A percentile compares a stretch with the other conserved stretches of the same genome.
phyloP scores from a whole-genome alignment of 257 asterid species.

The Jacaranda copaia region DNA sequence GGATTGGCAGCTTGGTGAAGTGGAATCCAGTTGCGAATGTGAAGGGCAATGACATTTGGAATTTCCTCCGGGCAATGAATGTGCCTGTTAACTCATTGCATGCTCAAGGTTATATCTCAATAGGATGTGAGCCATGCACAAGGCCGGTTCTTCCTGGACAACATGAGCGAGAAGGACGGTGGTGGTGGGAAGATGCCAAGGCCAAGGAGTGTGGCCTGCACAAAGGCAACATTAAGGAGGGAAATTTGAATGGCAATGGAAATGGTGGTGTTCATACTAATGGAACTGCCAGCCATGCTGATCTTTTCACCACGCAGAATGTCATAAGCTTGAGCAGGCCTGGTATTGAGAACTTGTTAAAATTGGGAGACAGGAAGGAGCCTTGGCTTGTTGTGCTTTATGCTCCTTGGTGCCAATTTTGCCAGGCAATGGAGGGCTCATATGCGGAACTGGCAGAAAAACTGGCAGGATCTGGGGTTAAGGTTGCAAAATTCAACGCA shows the following conservation, averaged over 20 bases:
- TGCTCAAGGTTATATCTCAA: constrained; percentile 52
- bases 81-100: constrained; percentile 61
- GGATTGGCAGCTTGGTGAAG: constrained; percentile 61
- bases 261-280: constrained; percentile 38
- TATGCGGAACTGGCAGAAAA: constrained; percentile 66
- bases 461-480: constrained; percentile 63
- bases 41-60: constrained; percentile 57
- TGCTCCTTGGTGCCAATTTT: constrained; percentile 69
- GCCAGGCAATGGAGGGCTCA: constrained; percentile 85
- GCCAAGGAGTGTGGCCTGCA: constrained; percentile 69
- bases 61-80: constrained; percentile 55
- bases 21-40: constrained; percentile 63
- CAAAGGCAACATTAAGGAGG: constrained; percentile 56
- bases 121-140: constrained; percentile 66
- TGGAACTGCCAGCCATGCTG: constrained; percentile 35
- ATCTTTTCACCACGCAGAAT: constrained; percentile 38
- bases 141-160: constrained; percentile 63
- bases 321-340: constrained; percentile 47
- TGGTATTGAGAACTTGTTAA: constrained; percentile 60
- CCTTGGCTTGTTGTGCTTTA: constrained; percentile 57
- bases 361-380: constrained; percentile 48
- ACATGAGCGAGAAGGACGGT: constrained; percentile 65
- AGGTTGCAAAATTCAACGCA: constrained; percentile 77
- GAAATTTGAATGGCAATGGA: constrained; percentile 37
- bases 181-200: constrained; percentile 75